Conservation (phyloP, 805 yeast genomes). For the Kodamaea fukazawae region DNA sequence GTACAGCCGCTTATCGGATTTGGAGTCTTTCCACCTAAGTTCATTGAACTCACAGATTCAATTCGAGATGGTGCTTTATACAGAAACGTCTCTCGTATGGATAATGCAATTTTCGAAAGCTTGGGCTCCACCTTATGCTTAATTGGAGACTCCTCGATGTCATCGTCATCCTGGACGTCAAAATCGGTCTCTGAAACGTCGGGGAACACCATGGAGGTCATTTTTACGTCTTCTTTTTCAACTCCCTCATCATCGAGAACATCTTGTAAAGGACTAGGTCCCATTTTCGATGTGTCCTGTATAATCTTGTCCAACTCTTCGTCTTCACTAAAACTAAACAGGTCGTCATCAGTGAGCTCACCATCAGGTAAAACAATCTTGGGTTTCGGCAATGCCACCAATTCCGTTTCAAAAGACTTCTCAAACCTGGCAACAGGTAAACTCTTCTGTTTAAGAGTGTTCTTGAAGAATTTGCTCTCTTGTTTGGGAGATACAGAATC, state of each 20-base stretch:
- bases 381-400: constrained; percentile 6
- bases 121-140: constrained; percentile 9
- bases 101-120: neutral
- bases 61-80: constrained; percentile 15
- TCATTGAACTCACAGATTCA: no score
- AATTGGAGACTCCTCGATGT: constrained; percentile 42
- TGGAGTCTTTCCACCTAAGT: no score
- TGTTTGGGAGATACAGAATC: constrained; percentile 8
- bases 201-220: neutral
- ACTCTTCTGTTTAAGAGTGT: constrained; percentile 9
- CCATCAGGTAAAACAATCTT: constrained; percentile 1
- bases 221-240: neutral
- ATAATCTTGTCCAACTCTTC: constrained; percentile 14
- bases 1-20: no score
- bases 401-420: constrained; percentile 9
- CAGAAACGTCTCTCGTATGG: constrained; percentile 23
- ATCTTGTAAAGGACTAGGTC: no score
- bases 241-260: no score
- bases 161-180: constrained; percentile 32
- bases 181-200: constrained; percentile 10
- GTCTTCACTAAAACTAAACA: constrained; percentile 14
- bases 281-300: constrained; percentile 3
- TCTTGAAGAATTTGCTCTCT: constrained; percentile 13
- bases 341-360: constrained; percentile 6
- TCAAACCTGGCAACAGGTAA: constrained; percentile 9